Conservation (phyloP, 2,329 filamentous ascomycete genomes). For the Sarocladium strictum region DNA sequence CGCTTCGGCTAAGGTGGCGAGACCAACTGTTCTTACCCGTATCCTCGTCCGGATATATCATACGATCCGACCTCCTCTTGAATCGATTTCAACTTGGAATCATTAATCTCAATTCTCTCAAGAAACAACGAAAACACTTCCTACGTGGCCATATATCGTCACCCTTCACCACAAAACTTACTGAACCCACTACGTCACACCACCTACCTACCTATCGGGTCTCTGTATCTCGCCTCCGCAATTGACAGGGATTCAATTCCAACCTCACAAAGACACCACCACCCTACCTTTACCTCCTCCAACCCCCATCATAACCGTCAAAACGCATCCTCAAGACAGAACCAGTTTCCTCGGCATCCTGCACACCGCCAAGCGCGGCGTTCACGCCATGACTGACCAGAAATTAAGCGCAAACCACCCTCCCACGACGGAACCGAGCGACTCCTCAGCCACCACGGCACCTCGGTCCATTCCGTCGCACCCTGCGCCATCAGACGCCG, state of each 20-base stretch:
- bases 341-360: too few relatives aligned
- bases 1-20: not conserved
- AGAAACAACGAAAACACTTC: too few relatives aligned
- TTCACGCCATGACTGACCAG: not conserved
- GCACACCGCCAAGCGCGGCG: too few relatives aligned
- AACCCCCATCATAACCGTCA: not conserved
- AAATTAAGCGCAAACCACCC: constrained; percentile 5
- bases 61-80: not conserved
- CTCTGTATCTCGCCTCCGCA: too few relatives aligned
- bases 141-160: too few relatives aligned
- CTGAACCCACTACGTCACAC: not conserved
- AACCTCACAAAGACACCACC: not conserved
- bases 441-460: constrained; percentile 8
- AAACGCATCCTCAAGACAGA: too few relatives aligned
- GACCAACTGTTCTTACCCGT: not conserved
- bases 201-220: not conserved
- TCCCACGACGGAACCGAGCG: constrained; percentile 6
- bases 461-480: constrained; percentile 11
- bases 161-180: not conserved
- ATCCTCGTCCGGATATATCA: not conserved
- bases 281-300: not conserved
- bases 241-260: not conserved
- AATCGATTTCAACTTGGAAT: too few relatives aligned
- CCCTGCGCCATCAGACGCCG: constrained; percentile 11
- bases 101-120: too few relatives aligned